Evolutionary conservation across 2,329 filamentous ascomycete species (phyloP).

Genomic region (Aspergillus ustus): DNA sequence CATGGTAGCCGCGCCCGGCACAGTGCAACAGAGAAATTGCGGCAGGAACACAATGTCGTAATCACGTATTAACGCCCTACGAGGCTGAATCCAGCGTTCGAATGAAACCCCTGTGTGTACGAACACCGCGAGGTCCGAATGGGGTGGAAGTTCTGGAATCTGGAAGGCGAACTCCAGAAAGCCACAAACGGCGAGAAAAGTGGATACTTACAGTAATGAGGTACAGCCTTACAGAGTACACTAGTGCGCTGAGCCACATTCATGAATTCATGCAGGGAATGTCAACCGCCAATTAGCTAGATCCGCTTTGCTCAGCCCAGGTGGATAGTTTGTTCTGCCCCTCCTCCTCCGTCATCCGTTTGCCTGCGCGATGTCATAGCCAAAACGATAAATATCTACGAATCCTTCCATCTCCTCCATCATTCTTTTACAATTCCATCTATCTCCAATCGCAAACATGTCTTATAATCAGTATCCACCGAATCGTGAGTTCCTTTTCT

Average conservation of each 20-base stretch:
- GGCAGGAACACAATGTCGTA: neutral
- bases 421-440: neutral
- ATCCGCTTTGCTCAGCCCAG: neutral
- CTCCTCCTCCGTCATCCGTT: neutral
- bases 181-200: neutral
- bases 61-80: neutral
- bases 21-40: neutral
- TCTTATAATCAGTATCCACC: constrained; percentile 6
- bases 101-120: neutral
- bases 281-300: neutral
- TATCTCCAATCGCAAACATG: neutral
- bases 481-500: neutral
- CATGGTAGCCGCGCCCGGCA: neutral
- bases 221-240: neutral
- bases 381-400: neutral
- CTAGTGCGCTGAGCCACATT: neutral
- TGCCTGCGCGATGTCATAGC: neutral
- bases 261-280: too few relatives aligned
- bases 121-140: neutral
- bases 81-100: neutral
- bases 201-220: too few relatives aligned
- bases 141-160: neutral
- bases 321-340: neutral
- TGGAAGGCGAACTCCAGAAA: neutral
- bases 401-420: neutral